These are phyloP conservation scores for Incumbomyces lentus DNA, from an alignment of 2,329 filamentous ascomycete genomes.

Conservation along the genomic window DNA sequence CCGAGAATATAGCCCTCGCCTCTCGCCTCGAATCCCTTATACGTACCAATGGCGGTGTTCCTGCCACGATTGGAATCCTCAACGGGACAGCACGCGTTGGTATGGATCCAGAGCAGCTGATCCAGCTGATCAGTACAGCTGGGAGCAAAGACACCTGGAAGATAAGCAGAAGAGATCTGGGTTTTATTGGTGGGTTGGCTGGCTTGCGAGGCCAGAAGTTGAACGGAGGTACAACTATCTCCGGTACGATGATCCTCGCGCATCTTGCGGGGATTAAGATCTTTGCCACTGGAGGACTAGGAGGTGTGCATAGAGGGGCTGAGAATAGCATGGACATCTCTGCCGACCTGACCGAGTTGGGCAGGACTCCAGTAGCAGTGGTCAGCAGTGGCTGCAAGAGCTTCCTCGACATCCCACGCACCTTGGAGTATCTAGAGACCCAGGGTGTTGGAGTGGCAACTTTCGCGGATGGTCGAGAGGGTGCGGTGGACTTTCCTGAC, in stretches of 20 bases:
- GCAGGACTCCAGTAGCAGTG: constrained; percentile 77
- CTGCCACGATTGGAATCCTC: constrained; percentile 82
- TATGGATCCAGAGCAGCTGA: constrained; percentile 60
- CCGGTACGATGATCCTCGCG: constrained; percentile 85
- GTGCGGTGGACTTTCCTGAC: constrained; percentile 69
- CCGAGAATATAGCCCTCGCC: constrained; percentile 65
- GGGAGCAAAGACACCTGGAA: constrained; percentile 62
- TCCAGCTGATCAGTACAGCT: constrained; percentile 55
- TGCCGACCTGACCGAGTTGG: constrained; percentile 87
- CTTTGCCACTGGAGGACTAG: constrained; percentile 89
- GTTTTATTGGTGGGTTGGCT: constrained; percentile 70
- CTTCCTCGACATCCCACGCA: constrained; percentile 84
- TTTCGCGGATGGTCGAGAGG: constrained; percentile 68
- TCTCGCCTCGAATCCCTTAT: constrained; percentile 71
- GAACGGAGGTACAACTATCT: constrained; percentile 86
- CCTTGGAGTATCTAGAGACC: constrained; percentile 68
- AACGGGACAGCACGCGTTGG: constrained; percentile 76
- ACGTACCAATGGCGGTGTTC: constrained; percentile 68
- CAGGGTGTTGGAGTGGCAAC: constrained; percentile 71
- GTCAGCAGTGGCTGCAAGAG: constrained; percentile 89
- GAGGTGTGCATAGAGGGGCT: constrained; percentile 84
- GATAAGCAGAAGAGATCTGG: constrained; percentile 76
- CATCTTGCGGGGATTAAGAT: constrained; percentile 78
- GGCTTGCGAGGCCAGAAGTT: constrained; percentile 56
- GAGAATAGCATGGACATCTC: constrained; percentile 86